Evolutionary conservation across 2,329 filamentous ascomycete species (phyloP), one percentile per base, ranked within the genome.

Genomic region (Penicillium polonicum): DNA sequence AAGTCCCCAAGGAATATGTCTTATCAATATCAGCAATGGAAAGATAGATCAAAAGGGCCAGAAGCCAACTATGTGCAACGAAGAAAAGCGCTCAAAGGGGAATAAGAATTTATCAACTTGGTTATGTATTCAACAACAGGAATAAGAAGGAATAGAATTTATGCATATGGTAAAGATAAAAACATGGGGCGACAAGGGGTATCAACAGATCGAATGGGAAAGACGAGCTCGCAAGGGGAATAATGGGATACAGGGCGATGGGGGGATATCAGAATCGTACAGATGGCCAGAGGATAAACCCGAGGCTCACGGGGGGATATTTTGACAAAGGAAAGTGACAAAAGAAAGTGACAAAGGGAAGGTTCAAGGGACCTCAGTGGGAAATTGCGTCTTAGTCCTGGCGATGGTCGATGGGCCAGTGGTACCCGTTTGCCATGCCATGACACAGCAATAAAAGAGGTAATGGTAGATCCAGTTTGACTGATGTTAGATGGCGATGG

Each of bases 311-410:
- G 44, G 39, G 52, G 49, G 53, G 51, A 52, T 35, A 27, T 35
- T 50, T 52, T 45, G 35, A 58, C 42, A 56, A 54, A 55, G 50
- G 45, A 54, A 42, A 57, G 23, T 35, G 49, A 52, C 19, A 57
- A 63, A 60, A 53, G 52, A 57, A 60, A 60, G 53, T 5, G 49
- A 60, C 58, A 63, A 63, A 65, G 52, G 60, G 62, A 65, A 65
- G 25, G 36, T 61, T 60, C 52, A 63, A 74, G 68, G 41, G 70
- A 73, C 42, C 5, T 27, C 23, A 17, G 63, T 63, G 72, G 46
- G 38, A 33, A 41, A 48, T 19, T 44, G 5, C 17, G 10, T 36
- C 23, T 38, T 53, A 58, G 27, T 42, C 44, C 21, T 21, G 41
- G 39, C 13, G 4, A 45, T 13, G 25, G 10, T 63, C 23, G 44